A percentile compares a stretch with the other conserved stretches of the same genome.
phyloP scores from a whole-genome alignment of 129 eudicot species.

The Cynara cardunculus region DNA sequence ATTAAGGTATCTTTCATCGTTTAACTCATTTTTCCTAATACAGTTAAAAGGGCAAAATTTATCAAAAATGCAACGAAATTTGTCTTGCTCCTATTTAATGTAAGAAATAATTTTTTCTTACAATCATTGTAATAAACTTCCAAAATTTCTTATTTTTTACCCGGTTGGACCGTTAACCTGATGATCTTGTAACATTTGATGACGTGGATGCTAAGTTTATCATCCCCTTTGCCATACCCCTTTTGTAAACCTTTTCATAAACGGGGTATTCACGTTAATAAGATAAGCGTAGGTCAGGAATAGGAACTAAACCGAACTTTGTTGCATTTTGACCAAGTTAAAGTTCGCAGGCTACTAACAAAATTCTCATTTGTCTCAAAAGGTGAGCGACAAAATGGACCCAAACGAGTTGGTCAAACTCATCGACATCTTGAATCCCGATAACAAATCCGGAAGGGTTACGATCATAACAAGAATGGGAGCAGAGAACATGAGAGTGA shows the following conservation, averaged over 20 bases:
- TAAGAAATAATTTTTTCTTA: no score
- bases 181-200: background rate
- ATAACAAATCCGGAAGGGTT: slow-evolving; percentile 81
- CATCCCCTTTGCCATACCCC: background rate
- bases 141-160: background rate
- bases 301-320: background rate
- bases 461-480: slow-evolving; percentile 90
- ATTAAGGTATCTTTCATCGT: slow-evolving; percentile 53
- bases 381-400: slow-evolving; percentile 94
- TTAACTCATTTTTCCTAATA: background rate
- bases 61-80: background rate
- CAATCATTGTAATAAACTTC: background rate
- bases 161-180: background rate
- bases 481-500: slow-evolving; percentile 94
- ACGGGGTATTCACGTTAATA: background rate
- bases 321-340: background rate
- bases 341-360: background rate
- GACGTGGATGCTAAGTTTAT: background rate
- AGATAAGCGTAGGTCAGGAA: no score
- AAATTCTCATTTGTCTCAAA: background rate
- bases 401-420: slow-evolving; percentile 73
- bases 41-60: background rate
- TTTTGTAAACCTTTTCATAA: no score
- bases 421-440: slow-evolving; percentile 77
- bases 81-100: background rate